A percentile compares a stretch with the other conserved stretches of the same genome.
Conservation (phyloP, 2,329 filamentous ascomycete genomes). For the Pseudodiploospora longispora region DNA sequence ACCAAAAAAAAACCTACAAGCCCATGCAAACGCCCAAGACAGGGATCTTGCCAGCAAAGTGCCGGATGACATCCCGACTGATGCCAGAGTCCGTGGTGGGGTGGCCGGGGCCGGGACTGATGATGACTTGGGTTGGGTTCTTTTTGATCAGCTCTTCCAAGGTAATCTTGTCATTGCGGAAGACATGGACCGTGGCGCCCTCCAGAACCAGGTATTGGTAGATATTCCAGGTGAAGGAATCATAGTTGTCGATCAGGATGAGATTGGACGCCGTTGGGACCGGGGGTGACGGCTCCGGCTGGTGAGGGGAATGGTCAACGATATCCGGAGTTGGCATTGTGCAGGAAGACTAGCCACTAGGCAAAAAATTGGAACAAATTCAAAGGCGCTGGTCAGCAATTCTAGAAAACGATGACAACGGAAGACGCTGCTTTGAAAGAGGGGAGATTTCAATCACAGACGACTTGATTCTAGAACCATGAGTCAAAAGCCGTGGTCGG, state of each 20-base stretch:
- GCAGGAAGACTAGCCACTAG: slow-evolving; percentile 1
- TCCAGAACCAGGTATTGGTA: slow-evolving; percentile 98
- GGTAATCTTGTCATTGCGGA: slow-evolving; percentile 85
- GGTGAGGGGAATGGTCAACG: slow-evolving; percentile 77
- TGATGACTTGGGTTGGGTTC: slow-evolving; percentile 85
- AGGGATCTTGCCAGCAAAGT: slow-evolving; percentile 92
- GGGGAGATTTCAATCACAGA: background rate
- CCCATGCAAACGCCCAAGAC: slow-evolving; percentile 99
- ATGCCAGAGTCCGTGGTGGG: slow-evolving; percentile 86
- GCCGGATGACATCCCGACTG: slow-evolving; percentile 80
- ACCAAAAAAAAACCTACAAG: slow-evolving; percentile 49
- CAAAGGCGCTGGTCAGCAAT: background rate
- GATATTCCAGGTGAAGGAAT: slow-evolving; percentile 99
- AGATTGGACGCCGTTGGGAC: slow-evolving; percentile 80
- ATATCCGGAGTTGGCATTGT: slow-evolving; percentile 44
- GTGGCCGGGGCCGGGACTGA: slow-evolving; percentile 93
- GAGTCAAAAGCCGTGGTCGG: too few relatives aligned
- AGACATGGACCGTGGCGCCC: slow-evolving; percentile 82
- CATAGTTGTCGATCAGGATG: slow-evolving; percentile 96
- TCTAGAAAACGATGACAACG: background rate
- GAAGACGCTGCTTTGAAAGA: background rate
- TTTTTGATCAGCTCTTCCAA: slow-evolving; percentile 74
- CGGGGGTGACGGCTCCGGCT: slow-evolving; percentile 65
- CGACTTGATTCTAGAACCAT: background rate
- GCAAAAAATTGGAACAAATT: background rate